Evolutionary conservation across 2,329 filamentous ascomycete genomes (phyloP), one percentile per base, ranked within the genome.

Genomic region (Talaromyces pinophilus): DNA sequence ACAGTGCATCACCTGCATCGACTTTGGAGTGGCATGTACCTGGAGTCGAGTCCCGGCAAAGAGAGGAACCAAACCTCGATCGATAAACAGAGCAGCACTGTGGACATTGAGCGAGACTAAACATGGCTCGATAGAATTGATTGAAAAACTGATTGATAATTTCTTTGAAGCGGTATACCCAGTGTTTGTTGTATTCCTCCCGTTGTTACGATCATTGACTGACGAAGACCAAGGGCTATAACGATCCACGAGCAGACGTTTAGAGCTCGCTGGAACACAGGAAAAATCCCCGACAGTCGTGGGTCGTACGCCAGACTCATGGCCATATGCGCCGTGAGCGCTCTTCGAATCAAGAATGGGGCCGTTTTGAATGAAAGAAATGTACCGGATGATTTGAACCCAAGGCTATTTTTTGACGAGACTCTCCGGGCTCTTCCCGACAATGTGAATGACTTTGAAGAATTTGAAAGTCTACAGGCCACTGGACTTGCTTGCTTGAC

Each of bases 291-390:
- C 1, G 44, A 62, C 13, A 62, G 38, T 19, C 60, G 60, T 11
- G 60, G 60, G 15, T 52, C 60, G 5, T 62, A 62, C 46, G 30
- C 60, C 17, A 62, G 46, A 42, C 60, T 62, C 22, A 62, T 62
- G 60, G 30, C 60, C 5, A 42, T 62, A 46, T 62, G 60, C 13
- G 60, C 60, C n/a, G 44, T 62, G 19, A 62, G 60, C 35, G 60
- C 60, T 15, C 60, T 54, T 62, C 46, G 60, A 28, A 62, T 62
- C n/a, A 62, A 62, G 35, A 62, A 54, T n/a, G 60, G 60, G 19
- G 44, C 60, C 7, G 13, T 62, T 17, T 11, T 62, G n/a, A 62
- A 62, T 13, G 46, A 54, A 62, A 54, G 60, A 40, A 33, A 15
- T 42, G 60, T 62, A 54, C 60, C 60, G 6, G 15, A 35, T 54